A percentile compares a stretch with the other conserved stretches of the same genome.
phyloP scores from a whole-genome alignment of 2,329 filamentous ascomycete species.

The Epichloe bromicola region DNA sequence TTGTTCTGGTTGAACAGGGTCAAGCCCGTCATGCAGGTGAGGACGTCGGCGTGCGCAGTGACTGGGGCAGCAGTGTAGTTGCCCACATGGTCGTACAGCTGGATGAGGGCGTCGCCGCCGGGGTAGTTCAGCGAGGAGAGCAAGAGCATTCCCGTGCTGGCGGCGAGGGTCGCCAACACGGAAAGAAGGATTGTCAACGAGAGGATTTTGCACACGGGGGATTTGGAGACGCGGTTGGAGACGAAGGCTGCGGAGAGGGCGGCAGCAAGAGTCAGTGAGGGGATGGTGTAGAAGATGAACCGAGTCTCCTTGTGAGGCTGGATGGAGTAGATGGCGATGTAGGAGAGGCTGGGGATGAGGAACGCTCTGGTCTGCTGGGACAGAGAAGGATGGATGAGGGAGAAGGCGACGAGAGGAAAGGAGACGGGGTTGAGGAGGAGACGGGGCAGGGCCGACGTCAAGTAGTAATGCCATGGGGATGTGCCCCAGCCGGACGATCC shows the following conservation, averaged over 20 bases:
- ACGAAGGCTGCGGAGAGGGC: constrained; percentile 62
- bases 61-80: constrained; percentile 16
- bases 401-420: constrained; percentile 40
- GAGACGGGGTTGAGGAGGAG: constrained; percentile 70
- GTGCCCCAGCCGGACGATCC: constrained; percentile 80
- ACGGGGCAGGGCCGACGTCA: constrained; percentile 65
- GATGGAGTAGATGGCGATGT: constrained; percentile 68
- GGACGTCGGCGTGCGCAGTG: constrained; percentile 48
- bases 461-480: constrained; percentile 78
- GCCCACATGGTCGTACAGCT: constrained; percentile 28
- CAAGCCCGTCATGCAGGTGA: constrained; percentile 58
- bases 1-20: constrained; percentile 49
- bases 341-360: constrained; percentile 55
- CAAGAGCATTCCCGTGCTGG: constrained; percentile 55
- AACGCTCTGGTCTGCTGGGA: constrained; percentile 31
- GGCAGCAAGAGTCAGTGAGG: constrained; percentile 64
- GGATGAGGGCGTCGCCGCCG: constrained; percentile 63
- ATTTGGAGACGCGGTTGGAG: constrained; percentile 52
- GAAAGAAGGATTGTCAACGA: constrained; percentile 45
- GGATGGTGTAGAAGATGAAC: constrained; percentile 83
- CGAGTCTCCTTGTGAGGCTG: constrained; percentile 94
- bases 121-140: constrained; percentile 88
- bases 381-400: constrained; percentile 35
- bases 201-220: constrained; percentile 39
- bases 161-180: constrained; percentile 43